Evolutionary conservation across 768 basidiomycete genomes (phyloP).

Genomic region (Brasilioporus rufonigricans): DNA sequence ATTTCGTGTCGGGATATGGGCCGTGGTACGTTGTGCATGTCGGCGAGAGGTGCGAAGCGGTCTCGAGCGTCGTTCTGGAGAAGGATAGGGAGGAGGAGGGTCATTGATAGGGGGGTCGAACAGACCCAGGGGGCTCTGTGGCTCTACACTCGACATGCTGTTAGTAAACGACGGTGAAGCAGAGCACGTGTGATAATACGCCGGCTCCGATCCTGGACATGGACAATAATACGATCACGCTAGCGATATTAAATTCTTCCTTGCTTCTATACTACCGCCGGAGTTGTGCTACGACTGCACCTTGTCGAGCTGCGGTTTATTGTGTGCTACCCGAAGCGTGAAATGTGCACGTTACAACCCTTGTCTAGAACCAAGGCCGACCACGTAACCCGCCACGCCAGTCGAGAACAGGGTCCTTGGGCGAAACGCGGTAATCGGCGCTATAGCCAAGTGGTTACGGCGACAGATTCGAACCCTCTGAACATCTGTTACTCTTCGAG

Average conservation of each 20-base stretch:
- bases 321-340: background rate
- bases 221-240: too few relatives aligned
- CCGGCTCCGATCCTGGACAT: background rate
- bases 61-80: slow-evolving; percentile 42
- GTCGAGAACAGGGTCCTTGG: background rate
- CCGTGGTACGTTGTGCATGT: slow-evolving; percentile 30
- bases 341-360: too few relatives aligned
- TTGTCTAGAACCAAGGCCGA: background rate
- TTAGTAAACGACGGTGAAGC: background rate
- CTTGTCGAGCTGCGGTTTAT: background rate
- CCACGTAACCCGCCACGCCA: background rate
- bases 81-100: slow-evolving; percentile 74
- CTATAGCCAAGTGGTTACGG: slow-evolving; percentile 80
- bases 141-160: slow-evolving; percentile 11
- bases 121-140: slow-evolving; percentile 6
- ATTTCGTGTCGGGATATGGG: slow-evolving; percentile 27
- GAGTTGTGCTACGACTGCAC: background rate
- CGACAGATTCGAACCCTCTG: slow-evolving; percentile 61
- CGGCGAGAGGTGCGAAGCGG: slow-evolving; percentile 30
- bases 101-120: slow-evolving; percentile 34
- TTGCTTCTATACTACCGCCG: background rate
- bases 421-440: slow-evolving; percentile 18
- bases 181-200: background rate
- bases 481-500: slow-evolving; percentile 62
- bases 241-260: background rate